Conservation (phyloP, 2,329 filamentous ascomycete species). For the Magnaporthales sp. region DNA sequence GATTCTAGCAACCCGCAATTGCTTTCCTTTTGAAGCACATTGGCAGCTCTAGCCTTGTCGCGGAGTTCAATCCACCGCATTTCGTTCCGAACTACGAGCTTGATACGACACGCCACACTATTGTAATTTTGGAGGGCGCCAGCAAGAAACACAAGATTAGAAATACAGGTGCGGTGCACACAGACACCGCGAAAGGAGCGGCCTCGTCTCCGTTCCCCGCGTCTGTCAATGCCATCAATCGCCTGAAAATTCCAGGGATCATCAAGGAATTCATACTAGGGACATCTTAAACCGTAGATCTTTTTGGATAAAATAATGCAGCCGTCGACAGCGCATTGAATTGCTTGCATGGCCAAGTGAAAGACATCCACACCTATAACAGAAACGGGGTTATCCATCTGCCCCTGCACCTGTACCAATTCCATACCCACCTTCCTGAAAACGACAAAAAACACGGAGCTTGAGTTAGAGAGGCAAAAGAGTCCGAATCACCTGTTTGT, state of each 20-base stretch:
- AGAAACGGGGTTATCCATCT: neutral
- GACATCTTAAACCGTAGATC: neutral
- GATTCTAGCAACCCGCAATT: neutral
- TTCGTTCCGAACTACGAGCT: neutral
- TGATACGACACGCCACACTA: neutral
- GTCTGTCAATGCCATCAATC: neutral
- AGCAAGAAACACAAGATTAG: neutral
- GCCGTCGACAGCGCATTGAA: neutral
- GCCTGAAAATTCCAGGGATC: neutral
- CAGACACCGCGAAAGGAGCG: neutral
- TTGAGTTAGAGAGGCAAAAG: neutral
- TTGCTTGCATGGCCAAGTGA: neutral
- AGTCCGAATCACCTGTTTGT: neutral
- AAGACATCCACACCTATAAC: neutral
- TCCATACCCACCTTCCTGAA: neutral
- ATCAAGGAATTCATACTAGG: neutral
- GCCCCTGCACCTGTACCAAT: neutral
- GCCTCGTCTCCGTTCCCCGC: neutral
- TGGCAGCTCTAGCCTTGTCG: neutral
- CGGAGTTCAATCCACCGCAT: neutral
- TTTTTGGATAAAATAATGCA: neutral
- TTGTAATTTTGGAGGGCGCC: neutral
- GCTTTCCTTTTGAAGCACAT: neutral
- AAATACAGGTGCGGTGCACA: neutral
- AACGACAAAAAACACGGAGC: neutral